Evolutionary conservation across 1,284 basidiomycete genomes (phyloP), one percentile per base, ranked within the genome.

Genomic region (Cryptococcus sp.): DNA sequence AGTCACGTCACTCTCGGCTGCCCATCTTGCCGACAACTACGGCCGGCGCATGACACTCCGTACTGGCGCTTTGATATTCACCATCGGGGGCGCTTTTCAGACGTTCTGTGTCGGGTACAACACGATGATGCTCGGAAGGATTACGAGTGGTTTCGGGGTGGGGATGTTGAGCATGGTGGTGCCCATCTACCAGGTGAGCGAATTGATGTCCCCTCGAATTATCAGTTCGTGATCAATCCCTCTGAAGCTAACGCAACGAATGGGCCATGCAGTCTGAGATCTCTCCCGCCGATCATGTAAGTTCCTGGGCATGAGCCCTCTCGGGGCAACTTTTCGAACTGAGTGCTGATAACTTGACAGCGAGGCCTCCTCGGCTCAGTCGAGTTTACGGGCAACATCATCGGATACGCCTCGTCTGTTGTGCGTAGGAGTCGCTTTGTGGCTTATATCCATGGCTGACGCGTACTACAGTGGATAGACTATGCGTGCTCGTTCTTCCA

Each of bases 81-180:
- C 89, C 8, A 66, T 92, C 21, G 95, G 95, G 18, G 94, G 94
- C 46, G 85, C 85, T 37, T 81, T 97, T 49, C 95, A 98, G 78
- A 92, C 94, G 0, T 87, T 91, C 65, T 89, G 91, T 8, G 80
- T 79, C 4, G 91, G 93, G 3, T 96, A 89, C 77, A 82, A 80
- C 71, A 79, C 82, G 50, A 98, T 98, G 93, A 84, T 96, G 42
- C 60, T 91, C 7, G 95, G 95, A 13, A 83, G 95, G 42, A 80
- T 98, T 46, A 80, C 94, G 56, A 89, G 88, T 60, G 95, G 94
- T 2, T 91, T 91, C 66, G 95, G 95, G 15, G 95, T 98, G 13
- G 95, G 94, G 13, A 81, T 97, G 63, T 80, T 98, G 50, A 91
- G 91, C 52, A 97, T 94, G 58, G 92, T 97, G 61, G 95, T 98